A percentile compares a stretch with the other conserved stretches of the same genome.
These are phyloP conservation scores for Magnusiomyces starmeri DNA, from an alignment of 1,139 yeast species.

Conservation along the genomic window DNA sequence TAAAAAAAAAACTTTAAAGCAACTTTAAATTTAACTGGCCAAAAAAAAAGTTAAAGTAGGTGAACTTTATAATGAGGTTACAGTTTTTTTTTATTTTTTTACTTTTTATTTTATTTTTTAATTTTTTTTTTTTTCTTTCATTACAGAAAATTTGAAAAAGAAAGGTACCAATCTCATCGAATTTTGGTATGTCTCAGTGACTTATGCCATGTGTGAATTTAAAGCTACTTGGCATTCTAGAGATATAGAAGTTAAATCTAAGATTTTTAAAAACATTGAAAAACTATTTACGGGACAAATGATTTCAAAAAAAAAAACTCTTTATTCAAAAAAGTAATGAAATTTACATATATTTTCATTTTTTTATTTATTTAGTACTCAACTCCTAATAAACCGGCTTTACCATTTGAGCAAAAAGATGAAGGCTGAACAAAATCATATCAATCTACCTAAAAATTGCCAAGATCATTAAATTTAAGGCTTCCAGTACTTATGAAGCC, in stretches of 20 bases:
- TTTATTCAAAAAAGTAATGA: too few species aligned
- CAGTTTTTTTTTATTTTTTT: background rate
- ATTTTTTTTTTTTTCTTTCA: background rate
- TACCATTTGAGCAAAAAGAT: too few species aligned
- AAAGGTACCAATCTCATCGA: conserved; percentile 1
- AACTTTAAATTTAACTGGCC: background rate
- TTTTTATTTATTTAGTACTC: too few species aligned
- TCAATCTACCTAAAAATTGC: too few species aligned
- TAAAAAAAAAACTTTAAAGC: background rate
- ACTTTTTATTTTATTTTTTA: background rate
- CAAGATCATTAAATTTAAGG: too few species aligned
- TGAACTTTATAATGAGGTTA: too few species aligned
- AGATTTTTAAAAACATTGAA: background rate
- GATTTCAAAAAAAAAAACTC: too few species aligned
- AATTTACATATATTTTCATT: too few species aligned
- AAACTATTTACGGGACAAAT: background rate
- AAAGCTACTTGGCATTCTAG: background rate
- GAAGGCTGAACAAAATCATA: too few species aligned
- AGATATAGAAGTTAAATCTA: background rate
- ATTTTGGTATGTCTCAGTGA: conserved; percentile 1
- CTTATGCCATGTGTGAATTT: too few species aligned
- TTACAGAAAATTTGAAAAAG: background rate
- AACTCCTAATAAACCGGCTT: too few species aligned
- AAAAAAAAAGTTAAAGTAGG: background rate
- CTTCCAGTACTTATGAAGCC: too few species aligned